Evolutionary conservation across 495 filamentous ascomycete genomes (phyloP), one percentile per base, ranked within the genome.

Genomic region (Penicillium daleae): DNA sequence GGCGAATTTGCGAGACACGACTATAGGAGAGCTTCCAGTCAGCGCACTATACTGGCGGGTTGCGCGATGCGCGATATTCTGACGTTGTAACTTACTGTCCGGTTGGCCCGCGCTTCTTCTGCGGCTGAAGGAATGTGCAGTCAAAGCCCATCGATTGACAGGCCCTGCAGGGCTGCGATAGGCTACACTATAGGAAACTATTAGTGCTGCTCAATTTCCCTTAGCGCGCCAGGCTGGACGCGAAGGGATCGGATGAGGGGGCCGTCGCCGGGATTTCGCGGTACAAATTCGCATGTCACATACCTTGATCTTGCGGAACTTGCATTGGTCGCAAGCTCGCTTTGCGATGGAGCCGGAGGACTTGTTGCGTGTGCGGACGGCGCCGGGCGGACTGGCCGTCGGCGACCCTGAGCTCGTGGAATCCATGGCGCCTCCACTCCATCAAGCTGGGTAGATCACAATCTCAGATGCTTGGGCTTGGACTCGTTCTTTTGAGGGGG

Each of bases 291-390:
- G 9, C 9, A 7, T 22, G 26, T 57, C 10, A 21, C 49, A 52
- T 71, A 74, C 77, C 74, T 76, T 79, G 59, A 76, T 79, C 65
- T 79, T 79, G 60, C 77, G 74, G 49, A 80, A 73, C 52, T 76
- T 77, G 74, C 77, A 80, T 63, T 77, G 76, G 59, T 80, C 77
- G 57, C 77, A 80, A 2, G 76, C 76, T 21, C 77, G 59, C 60
- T 74, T 76, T 17, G 74, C 74, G 52, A 76, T 72, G 12, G 69
- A 37, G 4, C 67, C 63, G 22, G 65, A 53, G 13, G 63, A 48
- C 50, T 69, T 77, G 44, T 66, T 71, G 52, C 71, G 72, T 0
- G 71, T 63, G 49, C 74, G 74, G 49, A 76, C 72, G 35, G 72
- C 64, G 12, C 71, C 68, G 44, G 74, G 54, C 21, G 63, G 26